These are phyloP conservation scores for Yarrowia yakushimensis DNA, from an alignment of 805 yeast genomes.

Conservation along the genomic window DNA sequence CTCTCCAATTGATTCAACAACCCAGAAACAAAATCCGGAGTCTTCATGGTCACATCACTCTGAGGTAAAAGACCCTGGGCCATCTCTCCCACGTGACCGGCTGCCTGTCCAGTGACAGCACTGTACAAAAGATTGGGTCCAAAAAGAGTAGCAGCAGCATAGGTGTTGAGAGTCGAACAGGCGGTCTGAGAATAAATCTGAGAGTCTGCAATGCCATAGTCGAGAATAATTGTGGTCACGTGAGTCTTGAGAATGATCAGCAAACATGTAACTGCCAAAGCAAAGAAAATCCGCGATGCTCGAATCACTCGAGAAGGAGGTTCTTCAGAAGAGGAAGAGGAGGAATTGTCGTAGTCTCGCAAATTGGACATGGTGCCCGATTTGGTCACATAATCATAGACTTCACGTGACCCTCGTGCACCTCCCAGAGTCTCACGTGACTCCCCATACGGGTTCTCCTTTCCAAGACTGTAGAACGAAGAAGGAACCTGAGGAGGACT, in stretches of 20 bases:
- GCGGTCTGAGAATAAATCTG: conserved; percentile 7
- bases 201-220: background rate
- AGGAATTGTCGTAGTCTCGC: background rate
- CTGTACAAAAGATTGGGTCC: conserved; percentile 9
- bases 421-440: background rate
- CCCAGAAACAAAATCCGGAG: background rate
- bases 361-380: background rate
- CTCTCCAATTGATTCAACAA: background rate
- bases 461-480: background rate
- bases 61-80: background rate
- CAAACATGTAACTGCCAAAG: background rate
- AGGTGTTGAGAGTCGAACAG: conserved; percentile 8
- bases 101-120: conserved; percentile 1
- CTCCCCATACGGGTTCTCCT: conserved; percentile 3
- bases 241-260: background rate
- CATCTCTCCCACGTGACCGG: background rate
- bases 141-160: conserved; percentile 10
- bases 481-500: background rate
- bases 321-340: background rate
- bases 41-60: background rate
- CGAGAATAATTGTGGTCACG: conserved; percentile 5
- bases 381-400: background rate
- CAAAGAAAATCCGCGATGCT: background rate
- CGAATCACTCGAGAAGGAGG: background rate
- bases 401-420: background rate